A percentile compares a stretch with the other conserved stretches of the same genome.
These are phyloP conservation scores for Cudoniella acicularis DNA, from an alignment of 495 filamentous ascomycete genomes.

Conservation along the genomic window DNA sequence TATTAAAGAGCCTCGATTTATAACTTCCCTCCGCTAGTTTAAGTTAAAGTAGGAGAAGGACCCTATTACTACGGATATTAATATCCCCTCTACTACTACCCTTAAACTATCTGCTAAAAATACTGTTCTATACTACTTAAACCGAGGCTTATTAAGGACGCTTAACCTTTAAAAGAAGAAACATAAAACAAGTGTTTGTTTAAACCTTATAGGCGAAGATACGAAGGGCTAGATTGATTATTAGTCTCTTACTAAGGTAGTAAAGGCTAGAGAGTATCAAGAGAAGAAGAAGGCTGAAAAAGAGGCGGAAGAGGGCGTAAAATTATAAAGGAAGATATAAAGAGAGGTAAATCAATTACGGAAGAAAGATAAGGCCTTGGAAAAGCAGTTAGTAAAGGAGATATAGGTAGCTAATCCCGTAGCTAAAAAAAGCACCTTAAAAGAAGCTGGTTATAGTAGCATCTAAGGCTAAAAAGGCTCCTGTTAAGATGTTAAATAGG, in stretches of 20 bases:
- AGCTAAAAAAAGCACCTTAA: background rate
- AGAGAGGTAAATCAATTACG: no score
- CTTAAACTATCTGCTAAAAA: background rate
- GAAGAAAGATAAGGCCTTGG: background rate
- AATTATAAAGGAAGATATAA: background rate
- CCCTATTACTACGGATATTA: no score
- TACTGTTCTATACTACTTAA: background rate
- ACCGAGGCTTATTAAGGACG: background rate
- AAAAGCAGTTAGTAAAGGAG: no score
- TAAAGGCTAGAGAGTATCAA: slow-evolving; percentile 1
- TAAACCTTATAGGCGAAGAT: slow-evolving; percentile 1
- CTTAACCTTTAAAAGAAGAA: slow-evolving; percentile 7
- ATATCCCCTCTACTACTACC: no score
- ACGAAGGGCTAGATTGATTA: background rate
- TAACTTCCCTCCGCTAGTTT: no score
- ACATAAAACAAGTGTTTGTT: background rate
- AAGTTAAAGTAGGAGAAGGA: no score
- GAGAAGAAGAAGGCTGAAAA: slow-evolving; percentile 7
- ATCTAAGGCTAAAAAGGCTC: no score
- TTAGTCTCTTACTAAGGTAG: background rate
- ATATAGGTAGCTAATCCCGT: background rate
- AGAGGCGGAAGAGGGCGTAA: background rate
- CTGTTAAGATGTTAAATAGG: no score
- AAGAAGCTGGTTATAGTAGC: background rate
- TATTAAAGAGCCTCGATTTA: no score